Evolutionary conservation across 2,329 filamentous ascomycete species (phyloP), one percentile per base, ranked within the genome.

Genomic region (Xylariales sp.): DNA sequence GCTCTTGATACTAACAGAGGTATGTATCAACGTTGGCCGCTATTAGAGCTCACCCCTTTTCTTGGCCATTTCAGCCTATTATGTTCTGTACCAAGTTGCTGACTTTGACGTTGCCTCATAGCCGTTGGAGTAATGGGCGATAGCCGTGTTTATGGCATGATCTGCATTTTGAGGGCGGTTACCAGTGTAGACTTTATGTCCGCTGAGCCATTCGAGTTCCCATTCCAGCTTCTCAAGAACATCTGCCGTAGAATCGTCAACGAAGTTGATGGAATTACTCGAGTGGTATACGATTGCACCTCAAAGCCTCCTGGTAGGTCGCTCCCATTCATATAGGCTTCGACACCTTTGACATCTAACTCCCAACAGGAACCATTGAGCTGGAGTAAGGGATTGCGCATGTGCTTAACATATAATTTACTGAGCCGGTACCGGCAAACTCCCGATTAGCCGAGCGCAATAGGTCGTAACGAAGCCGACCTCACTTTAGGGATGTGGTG

Each of bases 221-320:
- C 86, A 62, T 85, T 86, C 71, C 82, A 84, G 23, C 89, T 94
- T 76, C 82, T 95, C 69, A 87, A 88, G 79, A 82, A 82, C 67
- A 89, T 94, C 39, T 86, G 85, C 53, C 86, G 84, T 14, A 83
- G 90, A 67, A 94, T 94, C 74, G 87, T 92, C 67, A 95, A 93
- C 75, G 89, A 93, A 80, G 90, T 94, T 0, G 83, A 91, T 50
- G 91, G 91, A 10, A 87, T 94, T 18, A 88, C 87, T 72, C 83
- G 91, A 45, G 92, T 94, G 45, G 83, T 88, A 14, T 93, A 93
- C 74, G 90, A 93, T 34, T 77, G 83, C 73, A 83, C 82, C 70
- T 84, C 84, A 82, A 82, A 87, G 80, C 84, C 89, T 62, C 89
- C 89, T 55, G 87, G 86, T 77, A 62, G 56, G 69, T 58, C n/a